Conservation (phyloP, 1,139 yeast genomes). For the Scheffersomyces titani region DNA sequence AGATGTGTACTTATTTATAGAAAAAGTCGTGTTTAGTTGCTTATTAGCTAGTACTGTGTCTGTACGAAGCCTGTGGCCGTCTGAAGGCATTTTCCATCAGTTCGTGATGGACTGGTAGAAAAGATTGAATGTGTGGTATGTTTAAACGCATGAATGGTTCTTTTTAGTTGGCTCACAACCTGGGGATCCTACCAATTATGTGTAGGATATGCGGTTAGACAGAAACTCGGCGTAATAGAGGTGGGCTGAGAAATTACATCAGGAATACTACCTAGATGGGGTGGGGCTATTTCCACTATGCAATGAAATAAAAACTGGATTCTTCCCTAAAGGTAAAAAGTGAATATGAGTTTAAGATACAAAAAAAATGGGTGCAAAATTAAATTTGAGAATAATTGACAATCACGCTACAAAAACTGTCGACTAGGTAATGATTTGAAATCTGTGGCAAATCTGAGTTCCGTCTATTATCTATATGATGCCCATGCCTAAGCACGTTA, state of each 20-base stretch:
- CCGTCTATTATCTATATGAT: neutral
- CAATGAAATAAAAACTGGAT: too few species aligned
- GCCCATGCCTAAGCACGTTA: neutral
- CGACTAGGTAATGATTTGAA: neutral
- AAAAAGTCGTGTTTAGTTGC: neutral
- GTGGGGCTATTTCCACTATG: neutral
- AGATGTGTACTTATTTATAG: neutral
- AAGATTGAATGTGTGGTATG: neutral
- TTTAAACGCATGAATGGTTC: neutral
- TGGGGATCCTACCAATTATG: neutral
- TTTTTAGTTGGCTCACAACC: neutral
- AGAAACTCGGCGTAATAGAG: too few species aligned
- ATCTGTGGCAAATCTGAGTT: too few species aligned
- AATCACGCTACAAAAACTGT: neutral
- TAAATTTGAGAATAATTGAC: neutral
- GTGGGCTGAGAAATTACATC: neutral
- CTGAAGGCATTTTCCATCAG: neutral
- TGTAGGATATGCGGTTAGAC: neutral
- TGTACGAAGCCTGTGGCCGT: neutral
- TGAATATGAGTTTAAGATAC: too few species aligned
- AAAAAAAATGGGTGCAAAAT: neutral
- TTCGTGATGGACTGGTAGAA: neutral
- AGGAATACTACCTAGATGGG: neutral
- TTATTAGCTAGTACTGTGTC: neutral
- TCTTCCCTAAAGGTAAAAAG: too few species aligned